phyloP scores from a whole-genome alignment of 116 monocot species.

The Posidonia oceanica region DNA sequence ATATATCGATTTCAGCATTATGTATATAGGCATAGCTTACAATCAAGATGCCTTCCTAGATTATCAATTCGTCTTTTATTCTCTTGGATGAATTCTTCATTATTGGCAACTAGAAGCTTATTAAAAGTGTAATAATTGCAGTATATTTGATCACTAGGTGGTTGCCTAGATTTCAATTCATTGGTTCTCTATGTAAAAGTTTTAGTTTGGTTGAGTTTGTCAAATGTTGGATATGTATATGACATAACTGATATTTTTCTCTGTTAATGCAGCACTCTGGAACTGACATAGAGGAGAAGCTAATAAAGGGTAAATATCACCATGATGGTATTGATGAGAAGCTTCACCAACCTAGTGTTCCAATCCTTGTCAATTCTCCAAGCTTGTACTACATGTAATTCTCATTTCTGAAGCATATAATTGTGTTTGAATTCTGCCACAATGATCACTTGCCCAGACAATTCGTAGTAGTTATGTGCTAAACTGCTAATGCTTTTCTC shows the following conservation, averaged over 20 bases:
- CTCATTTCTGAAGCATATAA: not conserved
- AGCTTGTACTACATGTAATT: constrained; percentile 54
- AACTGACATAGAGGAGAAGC: not conserved
- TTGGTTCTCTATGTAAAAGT: not conserved
- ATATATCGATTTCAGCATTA: not conserved
- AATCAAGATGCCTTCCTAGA: not conserved
- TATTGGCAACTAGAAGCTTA: no score
- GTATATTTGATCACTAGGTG: no score
- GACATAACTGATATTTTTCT: no score
- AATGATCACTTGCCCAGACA: not conserved
- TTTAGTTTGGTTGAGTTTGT: not conserved
- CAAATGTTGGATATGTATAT: not conserved
- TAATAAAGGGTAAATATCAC: not conserved
- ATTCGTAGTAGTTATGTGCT: not conserved
- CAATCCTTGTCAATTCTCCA: constrained; percentile 43
- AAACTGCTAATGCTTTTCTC: not conserved
- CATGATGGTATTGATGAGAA: constrained; percentile 3
- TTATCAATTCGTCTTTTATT: no score
- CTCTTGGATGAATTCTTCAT: no score
- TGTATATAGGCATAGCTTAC: not conserved
- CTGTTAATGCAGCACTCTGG: constrained; percentile 12
- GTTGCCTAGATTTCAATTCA: not conserved
- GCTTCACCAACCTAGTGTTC: constrained; percentile 21
- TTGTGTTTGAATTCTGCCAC: not conserved
- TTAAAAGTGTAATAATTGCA: not conserved